Base-by-base conservation (phyloP, 495 filamentous ascomycete genomes). In the Tricharina praecox region DNA sequence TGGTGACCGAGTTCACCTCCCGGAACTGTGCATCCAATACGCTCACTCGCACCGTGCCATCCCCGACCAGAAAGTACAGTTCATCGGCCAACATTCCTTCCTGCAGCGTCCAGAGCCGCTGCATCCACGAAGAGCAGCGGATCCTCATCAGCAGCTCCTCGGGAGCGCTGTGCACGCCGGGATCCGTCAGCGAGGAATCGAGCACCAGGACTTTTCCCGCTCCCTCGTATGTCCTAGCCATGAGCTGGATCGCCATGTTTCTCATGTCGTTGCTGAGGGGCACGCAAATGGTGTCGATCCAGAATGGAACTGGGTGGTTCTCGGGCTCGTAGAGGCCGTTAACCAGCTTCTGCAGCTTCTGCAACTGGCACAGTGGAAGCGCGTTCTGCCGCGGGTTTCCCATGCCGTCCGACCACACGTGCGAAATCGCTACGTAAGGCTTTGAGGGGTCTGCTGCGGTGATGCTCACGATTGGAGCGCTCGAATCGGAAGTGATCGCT, bases 391-490 rank as follows among this genome's bases (percentile, higher is more conserved):
- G 37, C 21, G 47, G 36, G 20, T 48, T 50, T 4, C 48, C 48
- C 25, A 50, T 15, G 9, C 48, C 48, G 19, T 50, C 48, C 7
- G 48, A 48, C 48, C 48, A 50, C 44, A 49, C 48, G 16, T 50
- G 48, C 16, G 48, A 50, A 32, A 50, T 50, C 16, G 48, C 48
- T 13, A 50, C 48, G 30, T 49, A 50, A 23, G 24, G 45, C 7
- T 47, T 30, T 4, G 23, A n/a, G n/a, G n/a, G n/a, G n/a, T n/a
- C n/a, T n/a, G n/a, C n/a, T n/a, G n/a, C n/a, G n/a, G n/a, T n/a
- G n/a, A n/a, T n/a, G n/a, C n/a, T n/a, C n/a, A n/a, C n/a, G n/a
- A n/a, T n/a, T n/a, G n/a, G 28, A 32, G 28, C 28, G 28, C 28
- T 32, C 13, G 28, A 32, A 3, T n/a, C n/a, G n/a, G n/a, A n/a